phyloP scores from a whole-genome alignment of 257 asterid species.

The Plantago ovata region DNA sequence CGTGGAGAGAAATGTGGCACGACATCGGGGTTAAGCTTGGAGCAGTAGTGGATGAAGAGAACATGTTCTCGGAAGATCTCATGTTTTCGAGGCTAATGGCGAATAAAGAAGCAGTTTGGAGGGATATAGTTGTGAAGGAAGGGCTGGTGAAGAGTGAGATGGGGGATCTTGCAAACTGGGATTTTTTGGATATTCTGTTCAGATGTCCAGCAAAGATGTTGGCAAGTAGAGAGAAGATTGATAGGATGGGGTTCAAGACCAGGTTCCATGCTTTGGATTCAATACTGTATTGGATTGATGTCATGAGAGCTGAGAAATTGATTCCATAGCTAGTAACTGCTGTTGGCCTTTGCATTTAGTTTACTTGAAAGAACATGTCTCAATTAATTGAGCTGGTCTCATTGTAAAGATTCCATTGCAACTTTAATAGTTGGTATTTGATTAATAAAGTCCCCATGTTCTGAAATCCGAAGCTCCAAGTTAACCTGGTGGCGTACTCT shows the following conservation, averaged over 20 bases:
- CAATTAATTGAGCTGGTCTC: no score
- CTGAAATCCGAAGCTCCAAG: no score
- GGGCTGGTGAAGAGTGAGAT: slow-evolving; percentile 52
- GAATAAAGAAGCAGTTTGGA: slow-evolving; percentile 58
- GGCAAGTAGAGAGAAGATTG: slow-evolving; percentile 50
- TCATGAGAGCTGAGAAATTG: slow-evolving; percentile 56
- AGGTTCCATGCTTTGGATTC: slow-evolving; percentile 65
- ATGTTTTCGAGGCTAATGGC: slow-evolving; percentile 36
- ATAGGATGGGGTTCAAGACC: slow-evolving; percentile 52
- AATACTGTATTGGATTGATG: slow-evolving; percentile 65
- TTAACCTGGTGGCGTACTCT: no score
- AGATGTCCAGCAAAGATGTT: slow-evolving; percentile 62
- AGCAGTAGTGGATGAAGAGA: slow-evolving; percentile 14
- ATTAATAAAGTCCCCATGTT: no score
- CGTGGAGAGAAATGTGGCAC: slow-evolving; percentile 73
- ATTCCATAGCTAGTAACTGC: slow-evolving; percentile 37
- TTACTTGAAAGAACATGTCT: no score
- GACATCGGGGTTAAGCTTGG: slow-evolving; percentile 56
- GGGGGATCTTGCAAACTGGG: slow-evolving; percentile 77
- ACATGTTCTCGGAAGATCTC: slow-evolving; percentile 32
- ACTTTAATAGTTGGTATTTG: no score
- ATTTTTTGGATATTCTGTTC: slow-evolving; percentile 55
- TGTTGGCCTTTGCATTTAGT: no score
- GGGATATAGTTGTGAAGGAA: slow-evolving; percentile 49
- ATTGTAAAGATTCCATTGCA: no score